Base-by-base conservation (phyloP, 345 rosid species). In the Balakata baccata region DNA sequence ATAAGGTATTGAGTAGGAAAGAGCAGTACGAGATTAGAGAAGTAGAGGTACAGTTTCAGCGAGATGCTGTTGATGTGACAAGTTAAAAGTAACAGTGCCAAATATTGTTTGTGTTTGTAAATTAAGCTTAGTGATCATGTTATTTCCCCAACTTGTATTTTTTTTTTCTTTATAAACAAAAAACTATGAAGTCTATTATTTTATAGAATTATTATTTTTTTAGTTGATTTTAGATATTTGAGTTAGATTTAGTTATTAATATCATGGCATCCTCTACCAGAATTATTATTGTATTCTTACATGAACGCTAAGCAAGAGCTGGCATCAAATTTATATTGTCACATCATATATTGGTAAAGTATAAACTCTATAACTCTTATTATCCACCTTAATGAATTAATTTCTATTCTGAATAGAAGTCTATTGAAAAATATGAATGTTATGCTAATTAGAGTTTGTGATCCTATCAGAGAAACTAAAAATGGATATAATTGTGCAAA, bases 11-110 rank as follows among this genome's bases (percentile, higher is more conserved):
- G 74, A 76, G 83, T 6, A 84, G 83, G 81, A 84, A 83, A 64
- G 87, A 88, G 10, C 72, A 60, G 70, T 94, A 89, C 76, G 98
- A 92, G 88, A 87, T 92, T 43, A 85, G 97, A 84, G 88, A 88
- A 85, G 89, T 89, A 22, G 95, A 94, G 98, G 97, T 94, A 79
- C 50, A 37, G 39, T 64, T 60, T 11, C 9, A 14, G 11, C 10
- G 0, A 38, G 11, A 57, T 20, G 12, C 59, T 41, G 22, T 7
- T 39, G 22, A 16, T 23, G 10, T 65, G 56, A n/a, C 14, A 52
- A 29, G 20, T 57, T 72, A 25, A 3, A 11, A 2, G n/a, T n/a
- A 23, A 22, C 29, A 22, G n/a, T 47, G 69, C 46, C 49, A 14
- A 37, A 14, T 34, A 52, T 38, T 75, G 5, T 22, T 7, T 1